Evolutionary conservation across 108 stramenopile genomes (phyloP), one percentile per base, ranked within the genome.

Genomic region (Nitzschia inconspicua): DNA sequence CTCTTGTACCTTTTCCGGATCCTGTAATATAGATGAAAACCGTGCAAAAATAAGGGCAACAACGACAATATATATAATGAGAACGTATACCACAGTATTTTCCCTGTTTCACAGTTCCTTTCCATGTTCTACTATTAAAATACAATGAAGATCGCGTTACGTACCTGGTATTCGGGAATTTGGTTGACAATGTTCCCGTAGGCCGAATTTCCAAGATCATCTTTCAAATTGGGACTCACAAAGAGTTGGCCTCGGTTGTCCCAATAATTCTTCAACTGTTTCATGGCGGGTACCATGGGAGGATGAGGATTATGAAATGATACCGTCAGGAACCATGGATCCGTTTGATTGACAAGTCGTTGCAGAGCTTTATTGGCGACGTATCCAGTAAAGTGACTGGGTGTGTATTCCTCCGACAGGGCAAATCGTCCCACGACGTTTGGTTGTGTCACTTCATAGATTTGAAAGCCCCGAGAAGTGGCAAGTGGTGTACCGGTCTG

Each of bases 261-360:
- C 53, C 37, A 36, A 24, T 65, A 65, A n/a, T 40, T 26, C 7
- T 41, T 10, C 39, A 41, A 25, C 24, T 65, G 22, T 28, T 46
- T 14, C 0, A 16, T 6, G 23, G 60, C 19, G 16, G 51, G 34
- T 13, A 69, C 31, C n/a, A 53, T 37, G 6, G 68, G 68, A 0
- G 68, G 55, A 43, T 69, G 68, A 19, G 68, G 68, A 57, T 60
- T 47, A 11, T 69, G 36, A 43, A 59, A 57, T 49, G 29, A 34
- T 13, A 69, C 28, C 3, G 59, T 60, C 39, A 69, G 26, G 43
- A 53, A 51, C 18, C 42, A 69, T 14, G 68, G 68, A 10, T 52
- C 18, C 10, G 34, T 1, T 7, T 62, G 32, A 8, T 18, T 26
- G 18, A 50, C 47, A 5, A 69, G 44, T 53, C 68, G 68, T 7